Evolutionary conservation across 768 basidiomycete species (phyloP).

Genomic region (Pisolithus orientalis): DNA sequence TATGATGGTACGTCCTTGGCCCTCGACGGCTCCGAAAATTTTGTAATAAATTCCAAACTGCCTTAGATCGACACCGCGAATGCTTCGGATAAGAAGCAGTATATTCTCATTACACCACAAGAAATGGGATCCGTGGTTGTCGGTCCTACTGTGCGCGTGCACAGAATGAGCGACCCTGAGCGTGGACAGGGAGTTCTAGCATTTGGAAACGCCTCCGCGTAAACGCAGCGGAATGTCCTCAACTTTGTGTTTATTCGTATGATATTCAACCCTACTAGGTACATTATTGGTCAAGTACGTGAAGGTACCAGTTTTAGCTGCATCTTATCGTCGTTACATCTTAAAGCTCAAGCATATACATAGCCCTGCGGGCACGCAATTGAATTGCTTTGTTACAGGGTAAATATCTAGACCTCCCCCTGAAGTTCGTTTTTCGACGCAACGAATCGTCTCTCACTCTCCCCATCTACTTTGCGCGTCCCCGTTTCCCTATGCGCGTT

Average conservation of each 20-base stretch:
- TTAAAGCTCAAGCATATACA: not conserved
- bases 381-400: too few relatives aligned
- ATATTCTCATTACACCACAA: conserved; percentile 94
- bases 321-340: not conserved
- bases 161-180: conserved; percentile 75
- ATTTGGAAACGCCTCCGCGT: conserved; percentile 17
- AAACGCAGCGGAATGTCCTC: not conserved
- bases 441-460: conserved; percentile 7
- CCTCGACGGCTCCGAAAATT: not conserved
- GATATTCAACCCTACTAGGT: not conserved
- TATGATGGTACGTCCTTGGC: conserved; percentile 66
- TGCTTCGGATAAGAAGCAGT: conserved; percentile 82
- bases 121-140: conserved; percentile 73
- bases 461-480: conserved; percentile 1
- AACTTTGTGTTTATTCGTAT: not conserved
- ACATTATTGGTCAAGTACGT: conserved; percentile 1
- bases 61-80: conserved; percentile 83
- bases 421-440: not conserved
- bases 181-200: conserved; percentile 50
- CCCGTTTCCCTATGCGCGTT: not conserved
- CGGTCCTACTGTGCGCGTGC: conserved; percentile 66
- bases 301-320: not conserved
- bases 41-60: conserved; percentile 3
- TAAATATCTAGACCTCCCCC: not conserved
- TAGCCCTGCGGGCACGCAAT: not conserved